A percentile compares a stretch with the other conserved stretches of the same genome.
phyloP scores from a whole-genome alignment of 768 basidiomycete species.

The Cystofilobasidium bisporidii region DNA sequence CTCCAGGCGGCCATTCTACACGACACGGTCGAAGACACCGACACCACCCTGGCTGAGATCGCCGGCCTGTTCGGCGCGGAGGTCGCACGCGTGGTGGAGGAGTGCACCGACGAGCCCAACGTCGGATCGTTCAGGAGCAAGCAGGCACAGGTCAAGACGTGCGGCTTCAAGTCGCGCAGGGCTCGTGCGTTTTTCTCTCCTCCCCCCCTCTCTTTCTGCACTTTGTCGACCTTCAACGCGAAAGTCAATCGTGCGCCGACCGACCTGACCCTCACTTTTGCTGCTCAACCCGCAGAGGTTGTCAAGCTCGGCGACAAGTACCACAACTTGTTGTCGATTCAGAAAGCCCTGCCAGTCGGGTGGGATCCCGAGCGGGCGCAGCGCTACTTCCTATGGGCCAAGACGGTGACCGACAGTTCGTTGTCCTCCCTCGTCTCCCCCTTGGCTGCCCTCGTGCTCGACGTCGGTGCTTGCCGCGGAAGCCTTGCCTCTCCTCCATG shows the following conservation, averaged over 20 bases:
- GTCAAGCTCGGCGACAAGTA: slow-evolving; percentile 21
- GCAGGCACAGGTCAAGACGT: slow-evolving; percentile 12
- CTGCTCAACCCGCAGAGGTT: background rate
- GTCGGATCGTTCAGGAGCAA: slow-evolving; percentile 12
- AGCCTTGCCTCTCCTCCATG: too few species aligned
- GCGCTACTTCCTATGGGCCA: slow-evolving; percentile 17
- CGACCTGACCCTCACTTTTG: background rate
- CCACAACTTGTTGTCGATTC: slow-evolving; percentile 20
- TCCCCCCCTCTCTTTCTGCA: too few species aligned
- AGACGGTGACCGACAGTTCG: slow-evolving; percentile 17
- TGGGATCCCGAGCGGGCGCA: slow-evolving; percentile 16
- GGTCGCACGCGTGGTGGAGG: slow-evolving; percentile 19
- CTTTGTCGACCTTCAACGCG: too few species aligned
- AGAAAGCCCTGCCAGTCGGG: slow-evolving; percentile 17
- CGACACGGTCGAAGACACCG: slow-evolving; percentile 22
- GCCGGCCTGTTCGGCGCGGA: slow-evolving; percentile 10
- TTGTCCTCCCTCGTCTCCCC: background rate
- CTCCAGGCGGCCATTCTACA: slow-evolving; percentile 26
- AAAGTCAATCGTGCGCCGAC: too few species aligned
- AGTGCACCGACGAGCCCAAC: slow-evolving; percentile 18
- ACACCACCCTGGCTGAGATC: slow-evolving; percentile 11
- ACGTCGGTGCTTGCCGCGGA: too few species aligned
- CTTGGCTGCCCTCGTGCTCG: too few species aligned
- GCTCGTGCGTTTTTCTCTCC: slow-evolving; percentile 18
- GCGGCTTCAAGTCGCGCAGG: slow-evolving; percentile 2